Evolutionary conservation across 2,329 filamentous ascomycete species (phyloP).

Genomic region (Stachybotrys echinatus): DNA sequence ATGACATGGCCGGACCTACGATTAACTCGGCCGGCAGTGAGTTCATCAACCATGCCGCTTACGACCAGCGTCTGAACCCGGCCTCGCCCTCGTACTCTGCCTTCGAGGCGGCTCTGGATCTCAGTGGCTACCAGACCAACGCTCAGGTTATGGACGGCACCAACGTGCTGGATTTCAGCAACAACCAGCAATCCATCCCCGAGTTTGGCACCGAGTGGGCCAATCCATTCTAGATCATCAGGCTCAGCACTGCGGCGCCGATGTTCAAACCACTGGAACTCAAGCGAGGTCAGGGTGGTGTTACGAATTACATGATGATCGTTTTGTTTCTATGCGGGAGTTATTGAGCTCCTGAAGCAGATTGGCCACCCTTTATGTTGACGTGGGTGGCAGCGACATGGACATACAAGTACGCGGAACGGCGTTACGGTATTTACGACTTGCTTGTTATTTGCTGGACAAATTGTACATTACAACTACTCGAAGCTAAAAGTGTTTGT

Average conservation of each 20-base stretch:
- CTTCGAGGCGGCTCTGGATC: constrained; percentile 34
- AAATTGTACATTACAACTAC: neutral
- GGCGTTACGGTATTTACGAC: neutral
- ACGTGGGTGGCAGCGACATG: neutral
- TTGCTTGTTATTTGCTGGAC: neutral
- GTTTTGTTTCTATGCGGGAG: too few species aligned
- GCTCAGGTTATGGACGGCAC: constrained; percentile 7
- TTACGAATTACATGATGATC: too few species aligned
- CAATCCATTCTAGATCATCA: too few species aligned
- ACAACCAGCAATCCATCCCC: neutral
- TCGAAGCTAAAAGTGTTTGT: neutral
- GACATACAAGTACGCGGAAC: neutral
- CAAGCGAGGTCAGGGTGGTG: too few species aligned
- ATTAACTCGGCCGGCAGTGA: constrained; percentile 5
- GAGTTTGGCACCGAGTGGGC: neutral
- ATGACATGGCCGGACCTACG: constrained; percentile 39
- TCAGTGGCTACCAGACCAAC: constrained; percentile 27
- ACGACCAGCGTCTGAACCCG: constrained; percentile 19
- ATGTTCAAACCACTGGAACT: too few species aligned
- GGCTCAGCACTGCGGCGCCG: too few species aligned
- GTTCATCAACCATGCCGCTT: constrained; percentile 19
- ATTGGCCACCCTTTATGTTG: too few species aligned
- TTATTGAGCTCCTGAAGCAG: too few species aligned
- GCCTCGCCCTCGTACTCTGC: constrained; percentile 25
- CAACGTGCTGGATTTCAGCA: neutral